Evolutionary conservation across 129 eudicot species (phyloP), one percentile per base, ranked within the genome.

Genomic region (Flaveria sonorensis): DNA sequence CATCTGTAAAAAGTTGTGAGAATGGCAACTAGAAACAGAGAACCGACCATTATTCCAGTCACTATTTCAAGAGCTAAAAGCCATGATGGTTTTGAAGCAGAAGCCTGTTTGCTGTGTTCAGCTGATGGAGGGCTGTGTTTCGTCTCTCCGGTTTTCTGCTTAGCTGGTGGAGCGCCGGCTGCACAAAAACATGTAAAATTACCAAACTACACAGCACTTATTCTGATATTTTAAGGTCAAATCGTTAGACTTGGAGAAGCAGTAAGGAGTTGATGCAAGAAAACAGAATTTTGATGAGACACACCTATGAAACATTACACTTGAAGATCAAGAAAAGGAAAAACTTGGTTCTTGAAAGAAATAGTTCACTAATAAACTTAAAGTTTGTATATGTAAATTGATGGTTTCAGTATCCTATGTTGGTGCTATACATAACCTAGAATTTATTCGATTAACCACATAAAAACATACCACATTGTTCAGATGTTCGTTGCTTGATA

Each of bases 71-170:
- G 76, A 73, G 83, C 88, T 45, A 89, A 82, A 71, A 95, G 74
- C 99, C 99, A 95, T 51, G 87, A 45, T 18, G 96, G 96, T 78
- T 81, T 91, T 13, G 97, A 85, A n/a, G 32, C 12, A 13, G 81
- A 72, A 40, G 79, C 79, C 61, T 84, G 87, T 60, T 87, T 82
- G 57, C 83, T 63, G 70, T 45, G 65, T 42, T 43, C 76, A 53
- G 85, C 83, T 64, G 84, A 71, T 51, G 68, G 57, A 24, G 93
- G 89, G 70, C 19, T 87, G 75, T 73, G 90, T 66, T 80, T 91
- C 8, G 80, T 71, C 70, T 57, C 79, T 43, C 85, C 83, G 20
- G 61, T 60, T 8, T 85, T 57, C 82, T 75, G 96, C 60, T 87
- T 89, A n/a, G 77, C 23, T 18, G 86, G 86, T 32, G 87, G 79